A percentile compares a stretch with the other conserved stretches of the same genome.
Conservation (phyloP, 257 asterid species). For the Solanum corneliomulleri region DNA sequence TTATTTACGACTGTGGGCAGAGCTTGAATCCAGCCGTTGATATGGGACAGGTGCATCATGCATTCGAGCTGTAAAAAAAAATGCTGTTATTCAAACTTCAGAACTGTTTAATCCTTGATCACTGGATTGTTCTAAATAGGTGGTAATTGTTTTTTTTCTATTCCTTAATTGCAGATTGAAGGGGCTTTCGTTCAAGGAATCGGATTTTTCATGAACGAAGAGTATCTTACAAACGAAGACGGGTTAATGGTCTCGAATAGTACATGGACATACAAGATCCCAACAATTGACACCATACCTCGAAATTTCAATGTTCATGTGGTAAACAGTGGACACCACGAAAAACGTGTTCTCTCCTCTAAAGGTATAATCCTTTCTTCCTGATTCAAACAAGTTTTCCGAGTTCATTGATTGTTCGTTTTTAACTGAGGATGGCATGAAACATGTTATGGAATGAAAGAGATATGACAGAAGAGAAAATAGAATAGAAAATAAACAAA, state of each 20-base stretch:
- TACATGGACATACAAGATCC: constrained; percentile 80
- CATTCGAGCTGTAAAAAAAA: neutral
- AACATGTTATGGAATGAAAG: neutral
- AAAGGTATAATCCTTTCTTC: constrained; percentile 34
- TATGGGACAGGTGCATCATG: constrained; percentile 49
- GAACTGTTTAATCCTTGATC: neutral
- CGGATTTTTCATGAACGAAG: constrained; percentile 84
- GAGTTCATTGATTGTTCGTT: neutral
- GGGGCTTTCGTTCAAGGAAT: constrained; percentile 86
- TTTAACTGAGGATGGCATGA: neutral
- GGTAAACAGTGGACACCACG: constrained; percentile 52
- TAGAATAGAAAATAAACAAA: neutral
- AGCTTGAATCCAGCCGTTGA: constrained; percentile 76
- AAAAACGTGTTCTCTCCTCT: constrained; percentile 61
- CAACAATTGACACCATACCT: constrained; percentile 67
- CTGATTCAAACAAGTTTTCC: neutral
- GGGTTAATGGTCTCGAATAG: constrained; percentile 47
- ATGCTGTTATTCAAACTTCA: neutral
- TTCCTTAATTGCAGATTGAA: constrained; percentile 40
- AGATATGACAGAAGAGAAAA: neutral
- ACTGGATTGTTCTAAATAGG: neutral
- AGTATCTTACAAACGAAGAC: constrained; percentile 38
- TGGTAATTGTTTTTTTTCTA: neutral
- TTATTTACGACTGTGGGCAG: constrained; percentile 73
- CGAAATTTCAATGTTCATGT: constrained; percentile 50